A percentile compares a stretch with the other conserved stretches of the same genome.
Evolutionary conservation across 1,284 basidiomycete species (phyloP).

Genomic region (Sphaerobolus stellatus): DNA sequence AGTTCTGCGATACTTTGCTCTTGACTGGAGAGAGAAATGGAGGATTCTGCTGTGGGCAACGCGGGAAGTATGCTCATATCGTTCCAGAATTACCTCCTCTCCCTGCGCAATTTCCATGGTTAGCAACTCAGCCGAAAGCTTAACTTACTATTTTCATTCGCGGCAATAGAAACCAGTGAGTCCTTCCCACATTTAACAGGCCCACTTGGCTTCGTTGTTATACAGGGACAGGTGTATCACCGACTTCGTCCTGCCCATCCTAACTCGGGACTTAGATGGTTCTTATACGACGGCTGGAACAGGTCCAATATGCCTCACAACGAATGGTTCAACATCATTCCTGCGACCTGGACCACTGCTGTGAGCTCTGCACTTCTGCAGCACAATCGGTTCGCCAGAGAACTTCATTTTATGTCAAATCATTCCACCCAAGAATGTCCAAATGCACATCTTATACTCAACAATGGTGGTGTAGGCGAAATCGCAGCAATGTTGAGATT

Average conservation of each 20-base stretch:
- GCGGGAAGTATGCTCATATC: no score
- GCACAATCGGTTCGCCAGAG: constrained; percentile 29
- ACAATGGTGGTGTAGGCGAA: constrained; percentile 24
- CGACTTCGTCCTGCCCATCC: constrained; percentile 26
- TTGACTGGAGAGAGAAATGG: no score
- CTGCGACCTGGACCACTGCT: constrained; percentile 20
- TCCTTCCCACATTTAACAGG: constrained; percentile 23
- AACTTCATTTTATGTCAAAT: neutral
- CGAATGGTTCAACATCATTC: constrained; percentile 17
- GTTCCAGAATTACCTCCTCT: no score
- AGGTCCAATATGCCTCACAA: constrained; percentile 13
- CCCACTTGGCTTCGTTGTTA: constrained; percentile 23
- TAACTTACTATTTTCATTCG: constrained; percentile 35
- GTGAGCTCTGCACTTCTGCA: constrained; percentile 19
- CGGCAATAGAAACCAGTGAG: constrained; percentile 29
- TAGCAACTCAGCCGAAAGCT: no score
- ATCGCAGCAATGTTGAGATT: no score
- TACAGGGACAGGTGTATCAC: constrained; percentile 35
- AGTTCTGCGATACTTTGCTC: no score
- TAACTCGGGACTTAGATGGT: constrained; percentile 31
- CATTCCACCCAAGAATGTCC: neutral
- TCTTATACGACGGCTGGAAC: constrained; percentile 33
- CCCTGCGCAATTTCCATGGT: no score
- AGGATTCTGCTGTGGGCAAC: no score
- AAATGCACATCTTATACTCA: constrained; percentile 20